These are phyloP conservation scores for Eucalyptus marginata DNA, from an alignment of 345 rosid species.

Conservation along the genomic window DNA sequence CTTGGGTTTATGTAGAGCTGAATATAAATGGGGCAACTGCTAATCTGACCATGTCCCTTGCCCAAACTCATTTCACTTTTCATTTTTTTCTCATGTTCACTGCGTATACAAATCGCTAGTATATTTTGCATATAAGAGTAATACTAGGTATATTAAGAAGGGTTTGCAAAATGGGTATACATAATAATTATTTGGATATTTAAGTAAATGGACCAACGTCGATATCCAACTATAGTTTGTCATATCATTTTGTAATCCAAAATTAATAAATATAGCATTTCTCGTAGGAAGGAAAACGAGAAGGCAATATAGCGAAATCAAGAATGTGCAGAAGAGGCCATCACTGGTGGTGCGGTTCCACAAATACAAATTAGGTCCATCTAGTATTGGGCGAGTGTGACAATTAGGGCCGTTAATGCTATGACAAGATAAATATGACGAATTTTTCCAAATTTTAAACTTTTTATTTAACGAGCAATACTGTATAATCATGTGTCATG, in stretches of 20 bases:
- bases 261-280: background rate
- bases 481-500: background rate
- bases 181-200: background rate
- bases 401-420: background rate
- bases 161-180: background rate
- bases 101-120: background rate
- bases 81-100: background rate
- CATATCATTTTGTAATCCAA: background rate
- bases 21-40: too few species aligned
- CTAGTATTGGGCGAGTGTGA: background rate
- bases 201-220: background rate
- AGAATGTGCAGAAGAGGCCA: background rate
- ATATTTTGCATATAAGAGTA: background rate
- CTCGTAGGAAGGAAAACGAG: background rate
- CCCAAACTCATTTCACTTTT: background rate
- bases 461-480: background rate
- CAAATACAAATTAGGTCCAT: background rate
- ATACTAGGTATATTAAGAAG: background rate
- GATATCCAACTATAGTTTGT: background rate
- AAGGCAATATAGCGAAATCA: background rate
- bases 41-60: too few species aligned
- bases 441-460: background rate
- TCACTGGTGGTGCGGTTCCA: background rate
- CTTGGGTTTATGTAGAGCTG: too few species aligned
- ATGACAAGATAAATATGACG: rapidly evolving